These are phyloP conservation scores for Solanum pinnatisectum DNA, from an alignment of 257 asterid species.

Conservation along the genomic window DNA sequence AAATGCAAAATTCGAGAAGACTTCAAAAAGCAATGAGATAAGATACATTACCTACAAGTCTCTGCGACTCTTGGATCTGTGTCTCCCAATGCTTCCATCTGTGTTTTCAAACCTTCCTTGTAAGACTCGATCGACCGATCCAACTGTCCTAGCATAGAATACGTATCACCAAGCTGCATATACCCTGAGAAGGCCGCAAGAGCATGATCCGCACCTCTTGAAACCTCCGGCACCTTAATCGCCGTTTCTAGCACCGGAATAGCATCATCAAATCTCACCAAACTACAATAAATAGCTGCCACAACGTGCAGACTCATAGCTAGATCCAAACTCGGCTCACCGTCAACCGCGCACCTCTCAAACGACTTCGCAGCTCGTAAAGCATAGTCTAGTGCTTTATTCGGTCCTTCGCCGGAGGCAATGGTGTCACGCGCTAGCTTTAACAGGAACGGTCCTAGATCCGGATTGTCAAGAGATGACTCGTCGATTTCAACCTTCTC, in stretches of 20 bases:
- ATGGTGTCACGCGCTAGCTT: conserved; percentile 88
- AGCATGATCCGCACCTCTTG: conserved; percentile 90
- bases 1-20: neutral
- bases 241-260: conserved; percentile 88
- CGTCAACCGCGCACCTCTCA: conserved; percentile 66
- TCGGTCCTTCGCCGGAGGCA: conserved; percentile 87
- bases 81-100: conserved; percentile 94
- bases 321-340: conserved; percentile 81
- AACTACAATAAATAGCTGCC: conserved; percentile 96
- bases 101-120: conserved; percentile 74
- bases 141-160: conserved; percentile 91
- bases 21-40: neutral
- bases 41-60: conserved; percentile 62
- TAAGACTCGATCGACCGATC: conserved; percentile 84
- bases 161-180: conserved; percentile 96
- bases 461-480: conserved; percentile 88
- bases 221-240: conserved; percentile 69
- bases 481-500: conserved; percentile 48
- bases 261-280: conserved; percentile 89
- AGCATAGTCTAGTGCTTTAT: conserved; percentile 77
- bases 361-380: conserved; percentile 76
- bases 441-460: conserved; percentile 89
- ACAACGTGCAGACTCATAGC: conserved; percentile 96
- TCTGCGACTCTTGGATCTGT: conserved; percentile 91
- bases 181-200: conserved; percentile 85